These are phyloP conservation scores for Scleromitrula shiraiana DNA, from an alignment of 2,329 filamentous ascomycete genomes.

Conservation along the genomic window DNA sequence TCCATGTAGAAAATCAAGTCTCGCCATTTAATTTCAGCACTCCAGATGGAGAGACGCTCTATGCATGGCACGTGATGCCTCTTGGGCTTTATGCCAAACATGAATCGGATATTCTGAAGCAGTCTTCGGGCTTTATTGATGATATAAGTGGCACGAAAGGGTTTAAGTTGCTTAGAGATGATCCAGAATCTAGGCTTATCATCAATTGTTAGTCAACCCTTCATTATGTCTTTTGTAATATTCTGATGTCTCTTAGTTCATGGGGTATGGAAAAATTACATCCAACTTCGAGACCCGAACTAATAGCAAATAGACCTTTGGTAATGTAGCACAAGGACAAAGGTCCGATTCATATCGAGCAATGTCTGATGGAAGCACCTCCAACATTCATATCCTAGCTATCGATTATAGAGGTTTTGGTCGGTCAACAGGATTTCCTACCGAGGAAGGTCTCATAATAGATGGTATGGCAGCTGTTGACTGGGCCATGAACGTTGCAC, in stretches of 20 bases:
- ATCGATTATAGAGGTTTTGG: conserved; percentile 91
- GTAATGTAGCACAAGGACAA: conserved; percentile 71
- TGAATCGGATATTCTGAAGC: conserved; percentile 51
- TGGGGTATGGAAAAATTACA: conserved; percentile 41
- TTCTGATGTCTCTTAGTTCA: conserved; percentile 42
- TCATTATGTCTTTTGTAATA: neutral
- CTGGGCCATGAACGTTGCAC: conserved; percentile 58
- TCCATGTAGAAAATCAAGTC: conserved; percentile 65
- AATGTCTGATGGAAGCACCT: conserved; percentile 61
- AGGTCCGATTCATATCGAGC: conserved; percentile 72
- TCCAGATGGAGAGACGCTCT: conserved; percentile 67
- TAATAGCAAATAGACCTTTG: conserved; percentile 59
- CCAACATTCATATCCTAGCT: conserved; percentile 69
- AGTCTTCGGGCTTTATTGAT: conserved; percentile 33
- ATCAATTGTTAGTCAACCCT: conserved; percentile 47
- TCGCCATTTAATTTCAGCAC: conserved; percentile 75
- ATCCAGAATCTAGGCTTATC: conserved; percentile 55
- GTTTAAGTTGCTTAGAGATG: conserved; percentile 53
- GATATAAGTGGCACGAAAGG: conserved; percentile 50
- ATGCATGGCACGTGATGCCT: conserved; percentile 87
- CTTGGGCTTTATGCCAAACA: conserved; percentile 67
- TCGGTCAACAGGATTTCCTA: conserved; percentile 68
- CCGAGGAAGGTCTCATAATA: conserved; percentile 70
- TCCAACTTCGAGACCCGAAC: conserved; percentile 12
- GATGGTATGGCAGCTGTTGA: conserved; percentile 69